phyloP scores from a whole-genome alignment of 495 filamentous ascomycete species.

The Podospora didyma region DNA sequence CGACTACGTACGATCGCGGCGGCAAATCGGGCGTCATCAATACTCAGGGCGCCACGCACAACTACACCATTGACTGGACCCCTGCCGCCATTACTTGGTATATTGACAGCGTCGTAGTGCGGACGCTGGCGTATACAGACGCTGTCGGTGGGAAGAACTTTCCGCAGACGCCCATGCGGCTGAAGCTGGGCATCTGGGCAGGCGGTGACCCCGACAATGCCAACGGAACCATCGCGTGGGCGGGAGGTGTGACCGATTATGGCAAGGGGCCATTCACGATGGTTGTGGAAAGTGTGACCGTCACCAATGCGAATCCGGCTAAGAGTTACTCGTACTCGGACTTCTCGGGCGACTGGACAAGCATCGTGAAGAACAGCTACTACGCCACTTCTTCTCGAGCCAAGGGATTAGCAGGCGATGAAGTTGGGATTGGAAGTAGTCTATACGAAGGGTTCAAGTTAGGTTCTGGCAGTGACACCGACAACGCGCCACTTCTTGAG shows the following conservation, averaged over 20 bases:
- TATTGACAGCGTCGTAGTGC: conserved; percentile 64
- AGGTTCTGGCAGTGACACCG: too few species aligned
- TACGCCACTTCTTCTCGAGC: too few species aligned
- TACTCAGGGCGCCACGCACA: conserved; percentile 63
- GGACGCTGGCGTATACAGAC: conserved; percentile 58
- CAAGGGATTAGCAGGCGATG: too few species aligned
- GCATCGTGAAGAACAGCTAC: conserved; percentile 40
- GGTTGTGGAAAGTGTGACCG: conserved; percentile 65
- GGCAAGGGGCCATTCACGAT: conserved; percentile 73
- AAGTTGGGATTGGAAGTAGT: too few species aligned
- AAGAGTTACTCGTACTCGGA: conserved; percentile 67
- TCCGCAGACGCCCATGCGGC: conserved; percentile 80
- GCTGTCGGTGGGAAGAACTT: conserved; percentile 61
- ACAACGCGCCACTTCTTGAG: too few species aligned
- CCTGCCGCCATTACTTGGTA: conserved; percentile 67
- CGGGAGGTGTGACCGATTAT: conserved; percentile 73
- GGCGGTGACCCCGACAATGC: conserved; percentile 67
- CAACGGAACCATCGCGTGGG: conserved; percentile 82
- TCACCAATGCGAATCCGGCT: conserved; percentile 67
- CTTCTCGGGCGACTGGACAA: conserved; percentile 61
- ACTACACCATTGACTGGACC: conserved; percentile 84
- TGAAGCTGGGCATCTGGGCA: conserved; percentile 78
- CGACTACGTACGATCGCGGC: conserved; percentile 66
- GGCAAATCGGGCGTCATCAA: conserved; percentile 54
- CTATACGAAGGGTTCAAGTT: too few species aligned